phyloP scores from a whole-genome alignment of 2,329 filamentous ascomycete species.

The Apiospora koreana region DNA sequence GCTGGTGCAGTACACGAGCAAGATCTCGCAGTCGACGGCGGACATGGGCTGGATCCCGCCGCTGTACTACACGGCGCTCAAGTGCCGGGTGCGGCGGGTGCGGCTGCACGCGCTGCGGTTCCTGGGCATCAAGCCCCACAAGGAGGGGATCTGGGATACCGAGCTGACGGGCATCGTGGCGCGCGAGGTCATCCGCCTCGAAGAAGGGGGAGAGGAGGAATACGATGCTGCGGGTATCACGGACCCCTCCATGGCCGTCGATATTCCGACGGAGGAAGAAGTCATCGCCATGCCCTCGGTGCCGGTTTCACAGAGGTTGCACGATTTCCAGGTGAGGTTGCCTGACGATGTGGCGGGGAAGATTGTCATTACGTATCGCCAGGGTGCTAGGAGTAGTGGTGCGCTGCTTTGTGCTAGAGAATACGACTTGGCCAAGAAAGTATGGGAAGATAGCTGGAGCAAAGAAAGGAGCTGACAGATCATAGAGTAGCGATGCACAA shows the following conservation, averaged over 20 bases:
- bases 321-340: background rate
- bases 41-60: constrained; percentile 48
- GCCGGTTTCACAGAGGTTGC: background rate
- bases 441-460: background rate
- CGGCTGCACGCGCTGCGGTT: constrained; percentile 33
- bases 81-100: constrained; percentile 45
- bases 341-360: background rate
- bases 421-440: background rate
- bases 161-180: background rate
- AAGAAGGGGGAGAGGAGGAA: background rate
- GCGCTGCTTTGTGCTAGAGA: background rate
- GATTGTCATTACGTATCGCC: background rate
- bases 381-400: background rate
- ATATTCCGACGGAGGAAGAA: background rate
- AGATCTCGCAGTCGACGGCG: constrained; percentile 35
- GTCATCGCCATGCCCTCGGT: background rate
- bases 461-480: background rate
- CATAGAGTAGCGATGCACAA: background rate
- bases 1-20: constrained; percentile 17
- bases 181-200: background rate
- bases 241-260: background rate
- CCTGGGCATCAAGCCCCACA: constrained; percentile 25
- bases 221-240: background rate
- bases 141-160: background rate
- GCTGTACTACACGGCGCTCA: constrained; percentile 46